Evolutionary conservation across 345 rosid species (phyloP).

Genomic region (Linum tenue): DNA sequence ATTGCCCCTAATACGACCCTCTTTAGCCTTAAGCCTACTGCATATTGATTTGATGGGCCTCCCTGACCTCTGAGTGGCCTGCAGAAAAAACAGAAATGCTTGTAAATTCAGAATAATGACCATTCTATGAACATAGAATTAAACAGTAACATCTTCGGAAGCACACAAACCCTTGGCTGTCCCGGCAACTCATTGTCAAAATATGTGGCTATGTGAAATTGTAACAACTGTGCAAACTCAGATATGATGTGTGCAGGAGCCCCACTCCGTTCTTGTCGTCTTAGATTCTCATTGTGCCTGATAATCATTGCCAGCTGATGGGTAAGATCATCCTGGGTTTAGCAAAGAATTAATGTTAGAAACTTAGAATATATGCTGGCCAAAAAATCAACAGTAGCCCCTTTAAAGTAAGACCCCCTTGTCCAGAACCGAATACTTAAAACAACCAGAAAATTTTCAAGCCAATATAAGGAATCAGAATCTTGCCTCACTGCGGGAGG

Average conservation of each 20-base stretch:
- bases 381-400: neutral
- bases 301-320: slow-evolving; percentile 93
- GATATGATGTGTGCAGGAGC: slow-evolving; percentile 97
- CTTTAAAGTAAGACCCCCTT: neutral
- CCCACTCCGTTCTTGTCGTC: slow-evolving; percentile 85
- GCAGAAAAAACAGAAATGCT: slow-evolving; percentile 12
- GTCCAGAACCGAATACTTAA: neutral
- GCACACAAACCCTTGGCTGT: slow-evolving; percentile 78
- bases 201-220: slow-evolving; percentile 89
- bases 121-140: neutral
- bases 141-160: neutral
- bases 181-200: slow-evolving; percentile 98
- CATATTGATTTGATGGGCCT: slow-evolving; percentile 95
- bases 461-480: neutral
- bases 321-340: slow-evolving; percentile 80
- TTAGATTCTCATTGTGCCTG: slow-evolving; percentile 83
- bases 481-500: slow-evolving; percentile 83
- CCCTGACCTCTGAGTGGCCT: slow-evolving; percentile 99
- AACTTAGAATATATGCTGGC: neutral
- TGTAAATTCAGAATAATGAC: neutral
- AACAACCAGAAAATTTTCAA: neutral
- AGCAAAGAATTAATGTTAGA: slow-evolving; percentile 13
- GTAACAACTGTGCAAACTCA: slow-evolving; percentile 87
- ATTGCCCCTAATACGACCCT: slow-evolving; percentile 94
- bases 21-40: slow-evolving; percentile 96